These are phyloP conservation scores for Corinectria fuckeliana DNA, from an alignment of 2,329 filamentous ascomycete genomes.

Conservation along the genomic window DNA sequence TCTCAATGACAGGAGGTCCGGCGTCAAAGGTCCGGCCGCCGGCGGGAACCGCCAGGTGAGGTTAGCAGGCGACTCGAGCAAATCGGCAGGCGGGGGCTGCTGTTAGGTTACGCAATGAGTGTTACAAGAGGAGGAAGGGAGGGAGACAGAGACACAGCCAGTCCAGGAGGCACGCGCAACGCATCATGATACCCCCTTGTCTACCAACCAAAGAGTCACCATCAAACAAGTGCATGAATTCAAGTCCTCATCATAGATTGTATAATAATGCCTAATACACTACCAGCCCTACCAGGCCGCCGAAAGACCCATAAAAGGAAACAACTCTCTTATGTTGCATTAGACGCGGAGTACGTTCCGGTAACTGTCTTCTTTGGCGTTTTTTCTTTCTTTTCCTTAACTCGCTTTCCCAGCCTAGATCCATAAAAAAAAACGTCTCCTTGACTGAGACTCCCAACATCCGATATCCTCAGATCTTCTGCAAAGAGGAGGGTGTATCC, in stretches of 20 bases:
- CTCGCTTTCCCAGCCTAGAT: conserved; percentile 32
- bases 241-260: conserved; percentile 36
- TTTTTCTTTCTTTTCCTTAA: conserved; percentile 28
- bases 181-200: conserved; percentile 42
- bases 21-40: conserved; percentile 78
- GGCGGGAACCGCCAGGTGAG: conserved; percentile 55
- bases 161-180: conserved; percentile 31
- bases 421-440: conserved; percentile 21
- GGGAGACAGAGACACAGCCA: conserved; percentile 17
- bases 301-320: conserved; percentile 24
- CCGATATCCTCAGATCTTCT: conserved; percentile 28
- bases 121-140: conserved; percentile 8
- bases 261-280: conserved; percentile 45
- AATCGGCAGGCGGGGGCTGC: conserved; percentile 52
- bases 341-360: conserved; percentile 36
- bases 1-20: conserved; percentile 88
- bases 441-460: conserved; percentile 29
- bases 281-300: conserved; percentile 28
- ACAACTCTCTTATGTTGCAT: conserved; percentile 39
- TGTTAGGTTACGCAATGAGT: conserved; percentile 47
- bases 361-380: conserved; percentile 30
- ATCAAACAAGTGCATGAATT: conserved; percentile 35
- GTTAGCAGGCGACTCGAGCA: conserved; percentile 50
- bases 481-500: conserved; percentile 14
- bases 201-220: conserved; percentile 32